Evolutionary conservation across 345 rosid species (phyloP), one percentile per base, ranked within the genome.

Genomic region (Zanthoxylum bungeanum): DNA sequence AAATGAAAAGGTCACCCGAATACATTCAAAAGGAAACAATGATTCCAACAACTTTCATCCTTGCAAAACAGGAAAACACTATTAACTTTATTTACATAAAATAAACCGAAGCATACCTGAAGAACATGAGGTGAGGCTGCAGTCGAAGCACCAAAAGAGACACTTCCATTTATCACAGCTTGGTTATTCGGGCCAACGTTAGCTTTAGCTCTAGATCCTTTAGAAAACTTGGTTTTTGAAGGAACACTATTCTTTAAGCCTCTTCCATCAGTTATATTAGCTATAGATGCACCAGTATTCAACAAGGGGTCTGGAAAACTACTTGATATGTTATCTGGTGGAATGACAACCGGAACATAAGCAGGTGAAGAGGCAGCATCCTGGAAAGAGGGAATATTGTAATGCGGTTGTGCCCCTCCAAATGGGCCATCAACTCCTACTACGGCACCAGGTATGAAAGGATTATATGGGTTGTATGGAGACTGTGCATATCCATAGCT

Each of bases 391-490:
- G 91, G 82, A 37, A 80, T 16, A 16, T 92, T 19, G 77, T 92
- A 92, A 73, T 79, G 86, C 25, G 89, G 97, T 76, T 87, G 98
- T 11, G 87, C 75, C 76, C 85, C 90, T 51, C 80, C 73, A 64
- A 83, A 82, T 58, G 89, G 33, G 80, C 83, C 76, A 62, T 94
- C 96, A 76, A 82, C 84, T 62, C 92, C 91, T 56, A 88, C 72
- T 71, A 83, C 34, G 46, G 97, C 96, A 60, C 96, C 98, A 39
- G 98, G 95, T 68, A 92, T 88, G 79, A 89, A 90, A 68, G 98
- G 95, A 77, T 94, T 90, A 81, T 83, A 92, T 56, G 97, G 97
- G 83, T 94, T 89, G 80, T 89, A 92, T 76, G 96, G 85, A 80
- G 96, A 84, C 80, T 94, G 91, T 74, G 90, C 90, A 83, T 84